Base-by-base conservation (phyloP, 768 basidiomycete genomes). In the Lactarius deliciosus region DNA sequence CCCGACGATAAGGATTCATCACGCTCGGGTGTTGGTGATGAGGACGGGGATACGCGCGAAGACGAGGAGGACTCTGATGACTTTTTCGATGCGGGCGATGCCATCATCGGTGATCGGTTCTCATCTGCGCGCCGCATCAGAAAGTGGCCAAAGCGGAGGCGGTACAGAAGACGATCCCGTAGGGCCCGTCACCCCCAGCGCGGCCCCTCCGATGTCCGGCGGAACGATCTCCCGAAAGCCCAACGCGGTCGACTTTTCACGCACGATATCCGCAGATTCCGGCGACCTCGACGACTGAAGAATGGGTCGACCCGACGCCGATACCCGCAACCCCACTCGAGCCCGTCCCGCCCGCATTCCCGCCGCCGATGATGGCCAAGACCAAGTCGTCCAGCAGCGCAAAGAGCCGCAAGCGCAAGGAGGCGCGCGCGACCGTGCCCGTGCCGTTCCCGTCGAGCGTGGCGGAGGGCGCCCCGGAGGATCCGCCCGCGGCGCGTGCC, bases 131-230 rank as follows among this genome's bases (percentile, higher is more conserved):
- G 73, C 73, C 53, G 73, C 72, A 62, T 77, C 77, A 54, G 74
- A 76, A 38, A 75, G 78, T 16, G 75, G 77, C 20, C 81, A 81
- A 68, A 82, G 83, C 30, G 87, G 88, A 64, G 81, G 78, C 1
- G 87, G 89, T 59, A 89, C 87, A 30, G 89, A 91, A 72, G 89
- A 91, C 50, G 89, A 90, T 60, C 83, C 85, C 0, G 81, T 88
- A 2, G 88, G 85, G 18, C 89, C 89, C 6, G 80, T 90, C 47
- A 90, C 90, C 0, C 89, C 89, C 34, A 84, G 87, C 9, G 85
- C 86, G 5, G 79, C 77, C 53, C 76, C 74, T 53, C 18, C 61
- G 66, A 43, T 41, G 61, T 45, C 67, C 59, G 58, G 73, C 22
- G 16, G 22, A 22, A 28, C 34, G 22, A 53, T 57, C 47, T 70